These are phyloP conservation scores for Jamesozyma gamospora DNA, from an alignment of 805 yeast species.

Conservation along the genomic window DNA sequence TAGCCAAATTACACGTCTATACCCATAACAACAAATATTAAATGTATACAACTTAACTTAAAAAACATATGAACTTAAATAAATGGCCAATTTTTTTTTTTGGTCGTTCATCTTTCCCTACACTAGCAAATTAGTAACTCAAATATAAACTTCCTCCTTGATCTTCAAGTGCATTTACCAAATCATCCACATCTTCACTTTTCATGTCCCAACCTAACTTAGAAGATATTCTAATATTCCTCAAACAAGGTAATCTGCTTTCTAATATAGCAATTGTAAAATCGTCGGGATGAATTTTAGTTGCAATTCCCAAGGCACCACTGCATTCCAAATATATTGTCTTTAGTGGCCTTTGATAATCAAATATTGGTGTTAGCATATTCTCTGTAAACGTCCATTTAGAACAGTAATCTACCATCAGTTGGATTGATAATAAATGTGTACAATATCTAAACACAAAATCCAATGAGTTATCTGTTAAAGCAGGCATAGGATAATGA, in stretches of 20 bases:
- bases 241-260: conserved; percentile 59
- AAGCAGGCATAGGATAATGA: conserved; percentile 81
- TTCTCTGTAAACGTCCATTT: conserved; percentile 43
- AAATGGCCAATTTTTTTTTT: too few species aligned
- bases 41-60: too few species aligned
- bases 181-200: conserved; percentile 49
- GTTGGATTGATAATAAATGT: conserved; percentile 47
- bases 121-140: neutral
- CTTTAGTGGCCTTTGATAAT: conserved; percentile 33
- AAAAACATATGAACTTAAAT: too few species aligned
- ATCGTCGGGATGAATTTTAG: conserved; percentile 81
- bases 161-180: conserved; percentile 62
- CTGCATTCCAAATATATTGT: conserved; percentile 68
- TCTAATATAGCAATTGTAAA: conserved; percentile 76
- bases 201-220: conserved; percentile 79
- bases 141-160: conserved; percentile 65
- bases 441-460: conserved; percentile 69
- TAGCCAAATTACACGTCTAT: too few species aligned
- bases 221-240: conserved; percentile 55
- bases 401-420: conserved; percentile 69
- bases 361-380: conserved; percentile 22
- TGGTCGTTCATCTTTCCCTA: too few species aligned
- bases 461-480: conserved; percentile 63
- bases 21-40: too few species aligned
- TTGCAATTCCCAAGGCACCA: conserved; percentile 76